These are phyloP conservation scores for Aphanocladium album DNA, from an alignment of 2,329 filamentous ascomycete genomes.

Conservation along the genomic window DNA sequence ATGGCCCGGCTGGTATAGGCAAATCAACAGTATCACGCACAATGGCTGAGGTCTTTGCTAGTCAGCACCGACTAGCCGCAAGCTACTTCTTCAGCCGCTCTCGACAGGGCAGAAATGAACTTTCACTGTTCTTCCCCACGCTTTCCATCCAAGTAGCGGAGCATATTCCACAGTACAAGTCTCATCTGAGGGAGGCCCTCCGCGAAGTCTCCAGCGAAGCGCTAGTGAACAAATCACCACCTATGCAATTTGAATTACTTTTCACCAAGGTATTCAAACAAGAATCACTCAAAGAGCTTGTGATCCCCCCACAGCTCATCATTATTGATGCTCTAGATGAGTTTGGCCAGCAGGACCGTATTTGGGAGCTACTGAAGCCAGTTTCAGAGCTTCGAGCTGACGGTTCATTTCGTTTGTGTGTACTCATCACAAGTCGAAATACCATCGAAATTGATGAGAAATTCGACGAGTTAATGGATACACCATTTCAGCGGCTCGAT, in stretches of 20 bases:
- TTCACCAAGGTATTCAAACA: neutral
- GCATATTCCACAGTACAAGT: neutral
- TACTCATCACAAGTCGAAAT: neutral
- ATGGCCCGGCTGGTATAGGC: neutral
- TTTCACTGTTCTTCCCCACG: neutral
- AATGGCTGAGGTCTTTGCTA: neutral
- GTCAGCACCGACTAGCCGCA: neutral
- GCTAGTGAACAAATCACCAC: neutral
- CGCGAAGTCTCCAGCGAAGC: neutral
- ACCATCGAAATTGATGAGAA: neutral
- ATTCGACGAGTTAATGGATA: neutral
- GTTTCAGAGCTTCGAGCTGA: neutral
- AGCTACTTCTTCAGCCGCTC: neutral
- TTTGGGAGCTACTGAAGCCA: neutral
- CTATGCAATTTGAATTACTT: neutral
- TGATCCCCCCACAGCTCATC: neutral
- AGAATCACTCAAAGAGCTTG: neutral
- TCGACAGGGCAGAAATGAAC: neutral
- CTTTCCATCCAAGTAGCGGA: neutral
- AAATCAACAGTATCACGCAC: neutral
- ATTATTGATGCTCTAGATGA: conserved; percentile 4
- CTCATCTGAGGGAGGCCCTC: neutral
- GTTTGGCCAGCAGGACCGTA: neutral
- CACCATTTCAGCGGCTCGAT: neutral
- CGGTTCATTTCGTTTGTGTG: neutral